Percentiles rank a stretch among this genome's conserved stretches.
phyloP scores from a whole-genome alignment of 371 early-diverging fungal species.

The Mucor irregularis region DNA sequence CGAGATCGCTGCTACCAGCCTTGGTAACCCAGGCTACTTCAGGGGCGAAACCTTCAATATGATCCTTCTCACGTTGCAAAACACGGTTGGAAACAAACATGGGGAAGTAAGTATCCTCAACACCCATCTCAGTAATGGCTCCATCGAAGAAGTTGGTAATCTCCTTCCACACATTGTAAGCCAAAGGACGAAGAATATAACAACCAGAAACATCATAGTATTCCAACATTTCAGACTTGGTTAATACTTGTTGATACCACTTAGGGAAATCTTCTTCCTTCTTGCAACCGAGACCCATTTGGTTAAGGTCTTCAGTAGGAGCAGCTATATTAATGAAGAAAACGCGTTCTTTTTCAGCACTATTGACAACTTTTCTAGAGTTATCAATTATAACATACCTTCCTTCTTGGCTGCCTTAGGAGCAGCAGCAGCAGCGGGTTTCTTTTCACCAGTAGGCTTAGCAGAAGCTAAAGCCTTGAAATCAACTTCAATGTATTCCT shows the following conservation, averaged over 20 bases:
- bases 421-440: slow-evolving; percentile 29
- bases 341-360: background rate
- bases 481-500: slow-evolving; percentile 44
- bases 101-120: slow-evolving; percentile 99
- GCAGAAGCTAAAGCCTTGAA: slow-evolving; percentile 49
- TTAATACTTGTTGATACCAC: slow-evolving; percentile 96
- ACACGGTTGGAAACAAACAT: slow-evolving; percentile 97
- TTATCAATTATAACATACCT: slow-evolving; percentile 26
- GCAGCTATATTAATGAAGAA: slow-evolving; percentile 9
- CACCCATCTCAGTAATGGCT: slow-evolving; percentile 91
- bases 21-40: slow-evolving; percentile 99
- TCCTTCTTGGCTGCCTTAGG: slow-evolving; percentile 38
- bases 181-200: slow-evolving; percentile 97
- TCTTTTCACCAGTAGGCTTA: slow-evolving; percentile 38
- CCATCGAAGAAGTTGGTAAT: slow-evolving; percentile 94
- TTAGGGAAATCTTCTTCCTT: slow-evolving; percentile 93
- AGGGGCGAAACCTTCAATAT: slow-evolving; percentile 99
- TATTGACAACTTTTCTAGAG: background rate
- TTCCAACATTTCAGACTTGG: slow-evolving; percentile 97
- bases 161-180: slow-evolving; percentile 98
- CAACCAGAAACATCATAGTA: slow-evolving; percentile 99
- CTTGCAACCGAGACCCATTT: slow-evolving; percentile 92
- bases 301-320: slow-evolving; percentile 50
- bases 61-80: slow-evolving; percentile 98
- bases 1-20: slow-evolving; percentile 93